These are phyloP conservation scores for Gossypium lobatum DNA, from an alignment of 441 rosid genomes.

Conservation along the genomic window DNA sequence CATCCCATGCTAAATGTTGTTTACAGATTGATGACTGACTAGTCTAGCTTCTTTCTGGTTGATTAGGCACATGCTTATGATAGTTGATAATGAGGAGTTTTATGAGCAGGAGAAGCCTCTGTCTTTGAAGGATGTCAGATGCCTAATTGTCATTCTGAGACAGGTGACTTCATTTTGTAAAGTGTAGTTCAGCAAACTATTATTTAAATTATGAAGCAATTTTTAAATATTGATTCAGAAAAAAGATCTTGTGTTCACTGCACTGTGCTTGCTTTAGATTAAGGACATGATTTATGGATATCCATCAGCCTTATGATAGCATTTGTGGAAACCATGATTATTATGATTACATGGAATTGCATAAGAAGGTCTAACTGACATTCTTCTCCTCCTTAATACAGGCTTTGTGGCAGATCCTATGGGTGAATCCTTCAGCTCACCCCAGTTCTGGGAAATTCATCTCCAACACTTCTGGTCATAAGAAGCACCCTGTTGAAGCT, in stretches of 20 bases:
- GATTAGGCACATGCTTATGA: slow-evolving; percentile 94
- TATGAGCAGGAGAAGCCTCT: slow-evolving; percentile 94
- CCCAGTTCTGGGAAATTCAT: slow-evolving; percentile 44
- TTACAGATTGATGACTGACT: background rate
- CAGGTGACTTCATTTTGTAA: slow-evolving; percentile 45
- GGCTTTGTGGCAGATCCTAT: slow-evolving; percentile 96
- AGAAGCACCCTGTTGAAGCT: slow-evolving; percentile 49
- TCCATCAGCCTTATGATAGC: no score
- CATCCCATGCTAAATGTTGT: no score
- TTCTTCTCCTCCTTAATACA: no score
- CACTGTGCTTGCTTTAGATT: no score
- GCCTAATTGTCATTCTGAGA: slow-evolving; percentile 75
- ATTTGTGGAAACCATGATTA: no score
- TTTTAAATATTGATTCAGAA: no score
- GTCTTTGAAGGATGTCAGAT: slow-evolving; percentile 69
- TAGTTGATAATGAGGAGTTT: slow-evolving; percentile 95
- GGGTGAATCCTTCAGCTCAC: slow-evolving; percentile 65
- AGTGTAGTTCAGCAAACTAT: no score
- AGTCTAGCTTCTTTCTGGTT: slow-evolving; percentile 21
- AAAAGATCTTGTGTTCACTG: no score
- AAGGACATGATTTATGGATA: no score
- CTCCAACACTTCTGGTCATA: slow-evolving; percentile 30
- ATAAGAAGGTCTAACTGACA: no score
- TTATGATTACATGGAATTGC: no score
- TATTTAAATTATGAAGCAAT: no score